Percentiles rank a stretch among this genome's conserved stretches.
Conservation (phyloP, 805 yeast species). For the Yarrowia sp. region DNA sequence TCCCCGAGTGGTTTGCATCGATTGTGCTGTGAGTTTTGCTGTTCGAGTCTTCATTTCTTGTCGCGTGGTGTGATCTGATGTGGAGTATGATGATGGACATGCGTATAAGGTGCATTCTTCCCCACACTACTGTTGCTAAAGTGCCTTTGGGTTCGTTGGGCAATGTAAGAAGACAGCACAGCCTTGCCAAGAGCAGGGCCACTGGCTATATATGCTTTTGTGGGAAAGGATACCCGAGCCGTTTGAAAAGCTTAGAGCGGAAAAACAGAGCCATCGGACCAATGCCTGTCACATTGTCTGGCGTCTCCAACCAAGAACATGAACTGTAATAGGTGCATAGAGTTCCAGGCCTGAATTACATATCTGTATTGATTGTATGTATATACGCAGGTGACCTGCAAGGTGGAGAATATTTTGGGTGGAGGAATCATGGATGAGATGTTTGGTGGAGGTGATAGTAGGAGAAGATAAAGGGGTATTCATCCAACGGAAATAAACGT, state of each 20-base stretch:
- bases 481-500: neutral
- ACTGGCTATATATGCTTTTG: neutral
- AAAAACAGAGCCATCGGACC: neutral
- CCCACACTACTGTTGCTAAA: conserved; percentile 3
- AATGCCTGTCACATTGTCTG: neutral
- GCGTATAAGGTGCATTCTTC: conserved; percentile 4
- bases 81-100: neutral
- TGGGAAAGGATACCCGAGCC: neutral
- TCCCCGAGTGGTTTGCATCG: conserved; percentile 10
- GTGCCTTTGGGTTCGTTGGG: conserved; percentile 11
- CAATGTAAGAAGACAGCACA: neutral
- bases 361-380: too few relatives aligned
- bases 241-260: neutral
- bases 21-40: neutral
- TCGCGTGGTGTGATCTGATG: conserved; percentile 10
- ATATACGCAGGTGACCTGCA: too few relatives aligned
- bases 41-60: neutral
- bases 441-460: neutral
- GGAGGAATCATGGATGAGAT: neutral
- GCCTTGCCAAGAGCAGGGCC: neutral
- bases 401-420: neutral
- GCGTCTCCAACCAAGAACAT: neutral
- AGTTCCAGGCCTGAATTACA: neutral
- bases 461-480: neutral
- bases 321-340: neutral